These are phyloP conservation scores for Linaria vulgaris DNA, from an alignment of 257 asterid genomes.

Conservation along the genomic window DNA sequence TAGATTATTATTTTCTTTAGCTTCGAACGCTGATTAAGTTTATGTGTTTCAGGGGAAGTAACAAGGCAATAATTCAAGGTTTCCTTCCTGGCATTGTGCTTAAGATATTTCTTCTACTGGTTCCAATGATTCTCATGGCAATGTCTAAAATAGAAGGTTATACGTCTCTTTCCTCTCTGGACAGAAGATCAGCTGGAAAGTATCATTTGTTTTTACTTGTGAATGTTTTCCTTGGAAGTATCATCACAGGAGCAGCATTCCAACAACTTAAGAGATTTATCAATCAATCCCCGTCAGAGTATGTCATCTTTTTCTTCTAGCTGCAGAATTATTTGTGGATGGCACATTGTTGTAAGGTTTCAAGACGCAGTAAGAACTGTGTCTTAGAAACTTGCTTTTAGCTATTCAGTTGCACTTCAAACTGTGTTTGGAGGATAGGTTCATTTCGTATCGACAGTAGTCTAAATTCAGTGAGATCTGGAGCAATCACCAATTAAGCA, in stretches of 20 bases:
- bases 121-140: constrained; percentile 62
- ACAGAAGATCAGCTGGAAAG: constrained; percentile 71
- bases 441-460: not conserved
- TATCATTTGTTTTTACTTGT: constrained; percentile 74
- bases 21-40: not conserved
- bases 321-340: constrained; percentile 3
- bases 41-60: constrained; percentile 42
- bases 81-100: constrained; percentile 82
- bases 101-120: constrained; percentile 60
- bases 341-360: too few relatives aligned
- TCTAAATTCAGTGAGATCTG: not conserved
- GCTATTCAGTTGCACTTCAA: too few relatives aligned
- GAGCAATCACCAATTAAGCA: not conserved
- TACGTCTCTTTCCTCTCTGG: constrained; percentile 63
- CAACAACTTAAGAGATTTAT: constrained; percentile 68
- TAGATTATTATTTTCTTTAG: not conserved
- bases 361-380: too few relatives aligned
- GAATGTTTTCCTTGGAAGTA: constrained; percentile 84
- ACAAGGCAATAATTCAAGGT: constrained; percentile 70
- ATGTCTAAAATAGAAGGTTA: constrained; percentile 81
- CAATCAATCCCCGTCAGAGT: constrained; percentile 69
- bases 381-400: too few relatives aligned
- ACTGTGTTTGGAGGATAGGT: not conserved
- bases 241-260: constrained; percentile 83
- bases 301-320: constrained; percentile 23